Percentiles rank a stretch among this genome's conserved stretches.
Conservation (phyloP, 1,284 basidiomycete species). For the Trichosporon sp. region DNA sequence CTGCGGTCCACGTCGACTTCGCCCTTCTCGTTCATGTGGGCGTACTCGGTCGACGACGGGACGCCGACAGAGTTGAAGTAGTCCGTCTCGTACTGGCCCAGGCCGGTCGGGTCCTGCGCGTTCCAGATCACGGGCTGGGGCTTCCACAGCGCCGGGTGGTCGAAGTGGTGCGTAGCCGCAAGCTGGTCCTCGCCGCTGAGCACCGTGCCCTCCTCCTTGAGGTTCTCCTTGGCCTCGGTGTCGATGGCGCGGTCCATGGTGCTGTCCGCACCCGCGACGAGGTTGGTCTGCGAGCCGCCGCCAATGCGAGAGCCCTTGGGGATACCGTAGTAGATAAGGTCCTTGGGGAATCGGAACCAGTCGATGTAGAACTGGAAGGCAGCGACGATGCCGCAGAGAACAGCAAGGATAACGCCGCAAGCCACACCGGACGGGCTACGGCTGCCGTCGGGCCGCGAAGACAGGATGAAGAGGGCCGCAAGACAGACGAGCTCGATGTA, state of each 20-base stretch:
- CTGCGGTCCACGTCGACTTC: slow-evolving; percentile 36
- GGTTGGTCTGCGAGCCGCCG: slow-evolving; percentile 11
- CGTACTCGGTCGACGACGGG: slow-evolving; percentile 41
- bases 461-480: slow-evolving; percentile 46
- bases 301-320: not conserved
- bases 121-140: slow-evolving; percentile 47
- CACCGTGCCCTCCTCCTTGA: slow-evolving; percentile 5
- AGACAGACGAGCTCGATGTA: slow-evolving; percentile 46
- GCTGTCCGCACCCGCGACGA: not conserved
- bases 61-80: slow-evolving; percentile 41
- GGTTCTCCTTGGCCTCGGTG: slow-evolving; percentile 19
- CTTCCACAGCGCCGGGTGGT: slow-evolving; percentile 49
- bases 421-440: slow-evolving; percentile 38
- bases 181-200: slow-evolving; percentile 18
- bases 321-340: slow-evolving; percentile 29
- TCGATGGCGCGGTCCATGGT: not conserved
- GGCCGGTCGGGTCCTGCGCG: slow-evolving; percentile 43
- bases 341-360: slow-evolving; percentile 37
- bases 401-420: slow-evolving; percentile 44
- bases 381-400: slow-evolving; percentile 33
- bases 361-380: slow-evolving; percentile 44
- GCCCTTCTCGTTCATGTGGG: slow-evolving; percentile 43
- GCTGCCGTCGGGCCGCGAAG: slow-evolving; percentile 27
- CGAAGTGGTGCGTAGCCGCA: slow-evolving; percentile 42
- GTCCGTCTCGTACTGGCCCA: slow-evolving; percentile 42